Evolutionary conservation across 305 asterid species (phyloP).

Genomic region (Fraxinus angustifolia): DNA sequence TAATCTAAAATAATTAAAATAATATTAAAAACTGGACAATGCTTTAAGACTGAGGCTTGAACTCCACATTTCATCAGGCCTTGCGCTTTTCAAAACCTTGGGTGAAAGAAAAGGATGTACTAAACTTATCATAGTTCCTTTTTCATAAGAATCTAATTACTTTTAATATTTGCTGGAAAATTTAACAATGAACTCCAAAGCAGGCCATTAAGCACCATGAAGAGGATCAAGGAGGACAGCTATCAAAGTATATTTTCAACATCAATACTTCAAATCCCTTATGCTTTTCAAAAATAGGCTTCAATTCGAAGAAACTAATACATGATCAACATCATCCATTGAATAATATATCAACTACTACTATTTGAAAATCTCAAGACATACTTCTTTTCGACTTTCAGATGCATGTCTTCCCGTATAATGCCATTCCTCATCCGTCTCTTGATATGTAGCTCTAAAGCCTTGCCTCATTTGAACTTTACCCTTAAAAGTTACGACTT

Average conservation of each 20-base stretch:
- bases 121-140: background rate
- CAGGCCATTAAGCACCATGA: background rate
- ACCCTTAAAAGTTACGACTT: background rate
- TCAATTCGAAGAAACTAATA: background rate
- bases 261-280: background rate
- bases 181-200: background rate
- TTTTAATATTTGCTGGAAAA: too few relatives aligned
- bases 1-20: too few relatives aligned
- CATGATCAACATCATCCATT: background rate
- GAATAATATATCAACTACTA: background rate
- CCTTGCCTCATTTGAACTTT: background rate
- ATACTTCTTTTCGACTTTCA: constrained; percentile 7
- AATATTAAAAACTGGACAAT: background rate
- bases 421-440: background rate
- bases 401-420: background rate
- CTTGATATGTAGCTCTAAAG: constrained; percentile 7
- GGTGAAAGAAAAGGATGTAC: background rate
- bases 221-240: background rate
- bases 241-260: background rate
- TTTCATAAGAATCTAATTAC: background rate
- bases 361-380: background rate
- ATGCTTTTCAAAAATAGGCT: background rate
- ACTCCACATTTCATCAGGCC: background rate
- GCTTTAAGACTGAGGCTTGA: background rate
- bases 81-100: background rate